Percentiles rank a stretch among this genome's conserved stretches.
These are phyloP conservation scores for Cicer chorassanicum DNA, from an alignment of 306 rosid species.

Conservation along the genomic window DNA sequence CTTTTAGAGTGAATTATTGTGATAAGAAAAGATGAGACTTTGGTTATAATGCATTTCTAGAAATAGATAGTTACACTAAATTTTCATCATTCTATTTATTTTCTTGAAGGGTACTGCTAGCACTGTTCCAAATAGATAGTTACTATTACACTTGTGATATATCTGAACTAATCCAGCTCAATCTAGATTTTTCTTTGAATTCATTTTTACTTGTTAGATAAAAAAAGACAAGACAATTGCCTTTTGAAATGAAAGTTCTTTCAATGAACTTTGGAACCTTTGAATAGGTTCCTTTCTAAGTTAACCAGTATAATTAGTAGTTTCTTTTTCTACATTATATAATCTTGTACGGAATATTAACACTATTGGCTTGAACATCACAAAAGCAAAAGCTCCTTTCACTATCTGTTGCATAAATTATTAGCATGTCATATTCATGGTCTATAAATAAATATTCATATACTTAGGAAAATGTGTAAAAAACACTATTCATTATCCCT, in stretches of 20 bases:
- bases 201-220: background rate
- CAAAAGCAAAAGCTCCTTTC: slow-evolving; percentile 50
- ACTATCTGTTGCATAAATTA: slow-evolving; percentile 35
- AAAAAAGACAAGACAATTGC: slow-evolving; percentile 43
- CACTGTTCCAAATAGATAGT: too few species aligned
- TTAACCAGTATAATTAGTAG: slow-evolving; percentile 18
- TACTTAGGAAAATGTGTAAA: slow-evolving; percentile 17
- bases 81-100: slow-evolving; percentile 1
- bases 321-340: slow-evolving; percentile 20
- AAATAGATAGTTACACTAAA: background rate
- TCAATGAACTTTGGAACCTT: slow-evolving; percentile 49
- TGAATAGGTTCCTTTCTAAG: slow-evolving; percentile 43
- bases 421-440: slow-evolving; percentile 49
- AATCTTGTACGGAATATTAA: slow-evolving; percentile 7
- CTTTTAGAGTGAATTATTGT: too few species aligned
- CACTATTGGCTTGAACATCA: slow-evolving; percentile 45
- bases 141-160: too few species aligned
- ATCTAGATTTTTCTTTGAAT: background rate
- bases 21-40: too few species aligned
- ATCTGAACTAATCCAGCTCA: background rate
- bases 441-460: slow-evolving; percentile 20
- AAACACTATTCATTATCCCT: slow-evolving; percentile 3
- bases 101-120: too few species aligned
- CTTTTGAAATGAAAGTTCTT: slow-evolving; percentile 36
- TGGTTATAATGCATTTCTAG: too few species aligned